These are phyloP conservation scores for Vitis rupestris DNA, from an alignment of 164 flowering plant genomes.

Conservation along the genomic window DNA sequence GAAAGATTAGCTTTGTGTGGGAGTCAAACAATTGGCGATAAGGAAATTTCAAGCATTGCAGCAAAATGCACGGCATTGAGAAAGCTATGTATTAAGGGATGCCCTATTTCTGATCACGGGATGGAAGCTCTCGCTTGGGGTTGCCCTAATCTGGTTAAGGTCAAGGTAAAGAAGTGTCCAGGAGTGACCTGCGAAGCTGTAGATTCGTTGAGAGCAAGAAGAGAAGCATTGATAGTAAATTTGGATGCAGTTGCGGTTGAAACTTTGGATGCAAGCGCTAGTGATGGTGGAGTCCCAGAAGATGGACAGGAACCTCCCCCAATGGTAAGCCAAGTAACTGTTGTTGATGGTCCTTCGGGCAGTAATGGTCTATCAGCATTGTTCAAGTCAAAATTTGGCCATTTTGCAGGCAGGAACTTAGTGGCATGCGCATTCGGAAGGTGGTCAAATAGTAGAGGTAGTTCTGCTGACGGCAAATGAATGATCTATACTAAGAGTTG, in stretches of 20 bases:
- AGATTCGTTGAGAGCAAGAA: conserved; percentile 55
- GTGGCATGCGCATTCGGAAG: conserved; percentile 52
- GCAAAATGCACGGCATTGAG: conserved; percentile 65
- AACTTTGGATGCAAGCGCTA: conserved; percentile 36
- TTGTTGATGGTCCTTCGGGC: conserved; percentile 24
- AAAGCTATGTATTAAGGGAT: conserved; percentile 90
- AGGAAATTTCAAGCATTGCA: conserved; percentile 76
- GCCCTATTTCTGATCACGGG: conserved; percentile 77
- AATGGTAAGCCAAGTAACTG: conserved; percentile 4
- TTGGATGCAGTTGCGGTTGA: conserved; percentile 54
- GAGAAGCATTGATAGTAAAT: conserved; percentile 56
- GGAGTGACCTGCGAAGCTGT: conserved; percentile 66
- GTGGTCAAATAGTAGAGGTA: conserved; percentile 32
- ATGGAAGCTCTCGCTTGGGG: conserved; percentile 76
- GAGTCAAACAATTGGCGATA: conserved; percentile 77
- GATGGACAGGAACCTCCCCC: conserved; percentile 28
- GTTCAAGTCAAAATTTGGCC: conserved; percentile 34
- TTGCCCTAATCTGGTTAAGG: conserved; percentile 91
- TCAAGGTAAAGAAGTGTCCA: conserved; percentile 90
- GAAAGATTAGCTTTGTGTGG: conserved; percentile 89
- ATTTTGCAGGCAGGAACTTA: conserved; percentile 43
- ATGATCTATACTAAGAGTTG: conserved; percentile 7
- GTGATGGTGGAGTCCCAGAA: conserved; percentile 51
- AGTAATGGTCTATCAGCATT: conserved; percentile 27
- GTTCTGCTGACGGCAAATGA: conserved; percentile 22